Conservation (phyloP, 108 stramenopile genomes). For the Mediolabrus comicus region DNA sequence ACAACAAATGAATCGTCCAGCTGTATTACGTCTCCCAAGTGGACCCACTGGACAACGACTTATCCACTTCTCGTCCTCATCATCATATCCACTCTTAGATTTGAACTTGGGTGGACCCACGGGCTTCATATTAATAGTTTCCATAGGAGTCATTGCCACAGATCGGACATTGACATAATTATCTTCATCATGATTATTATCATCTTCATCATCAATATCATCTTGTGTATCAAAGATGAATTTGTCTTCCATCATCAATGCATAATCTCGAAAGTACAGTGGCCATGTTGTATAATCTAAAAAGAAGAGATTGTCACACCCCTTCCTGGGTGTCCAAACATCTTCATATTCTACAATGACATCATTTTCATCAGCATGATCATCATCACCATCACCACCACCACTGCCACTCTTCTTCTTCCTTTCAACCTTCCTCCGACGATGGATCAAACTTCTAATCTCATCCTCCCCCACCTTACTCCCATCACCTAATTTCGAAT, state of each 20-base stretch:
- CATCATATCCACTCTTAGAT: constrained; percentile 7
- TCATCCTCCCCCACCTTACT: neutral
- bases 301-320: constrained; percentile 74
- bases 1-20: constrained; percentile 39
- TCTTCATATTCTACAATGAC: constrained; percentile 5
- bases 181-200: neutral
- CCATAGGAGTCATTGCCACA: constrained; percentile 9
- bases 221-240: constrained; percentile 22
- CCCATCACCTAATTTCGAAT: constrained; percentile 46
- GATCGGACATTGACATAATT: constrained; percentile 30
- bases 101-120: constrained; percentile 1
- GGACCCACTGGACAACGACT: constrained; percentile 41
- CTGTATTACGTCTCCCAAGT: constrained; percentile 18
- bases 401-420: neutral
- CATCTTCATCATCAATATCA: neutral
- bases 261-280: constrained; percentile 81
- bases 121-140: constrained; percentile 23
- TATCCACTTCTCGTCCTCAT: constrained; percentile 14
- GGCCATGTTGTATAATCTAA: constrained; percentile 80
- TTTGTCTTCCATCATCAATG: constrained; percentile 61
- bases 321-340: constrained; percentile 43
- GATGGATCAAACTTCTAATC: neutral
- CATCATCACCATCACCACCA: neutral
- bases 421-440: neutral
- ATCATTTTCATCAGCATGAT: neutral